Evolutionary conservation across 148 eudicot species (phyloP), one percentile per base, ranked within the genome.

Genomic region (Talinum fruticosum): DNA sequence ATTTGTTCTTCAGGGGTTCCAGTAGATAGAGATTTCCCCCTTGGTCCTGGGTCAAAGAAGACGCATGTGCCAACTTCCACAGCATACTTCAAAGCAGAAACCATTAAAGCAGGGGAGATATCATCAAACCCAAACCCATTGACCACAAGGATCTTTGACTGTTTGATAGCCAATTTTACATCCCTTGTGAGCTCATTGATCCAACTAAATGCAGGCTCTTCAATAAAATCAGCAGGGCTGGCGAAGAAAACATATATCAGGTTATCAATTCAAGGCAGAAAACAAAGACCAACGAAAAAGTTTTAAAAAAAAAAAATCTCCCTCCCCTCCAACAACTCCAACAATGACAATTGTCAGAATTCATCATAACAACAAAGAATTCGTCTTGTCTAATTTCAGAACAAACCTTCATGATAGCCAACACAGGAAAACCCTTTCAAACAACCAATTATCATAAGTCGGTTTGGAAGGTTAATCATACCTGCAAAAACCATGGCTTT

Each of bases 111-210:
- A 79, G 65, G 99, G 97, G 99, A 69, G 65, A 93, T 90, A 78
- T 96, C 99, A 75, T 96, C 97, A 86, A 93, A 96, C 62, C 95
- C 97, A 84, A 93, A 96, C 59, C 99, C 99, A 81, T 96, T 96
- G 84, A 94, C 88, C 79, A 93, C 91, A 79, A 96, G 85, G 70
- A 93, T 88, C 87, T 93, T 96, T 35, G 99, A 87, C 79, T 80
- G 84, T 81, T 85, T 87, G 72, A 93, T 88, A 73, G 93, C 89
- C 82, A 70, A 82, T 87, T 93, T 91, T 36, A 88, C 99, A 87
- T 90, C 87, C 73, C 28, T 81, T 3, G 93, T 87, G 74, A 96
- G 83, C 44, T 73, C 78, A 37, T 67, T 82, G 86, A 96, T 87
- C 99, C 99, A 96, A 83, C 87, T 78, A 76, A 90, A 93, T 69